phyloP scores from a whole-genome alignment of 208 protist genomes.

The Leishmania gerbilli region DNA sequence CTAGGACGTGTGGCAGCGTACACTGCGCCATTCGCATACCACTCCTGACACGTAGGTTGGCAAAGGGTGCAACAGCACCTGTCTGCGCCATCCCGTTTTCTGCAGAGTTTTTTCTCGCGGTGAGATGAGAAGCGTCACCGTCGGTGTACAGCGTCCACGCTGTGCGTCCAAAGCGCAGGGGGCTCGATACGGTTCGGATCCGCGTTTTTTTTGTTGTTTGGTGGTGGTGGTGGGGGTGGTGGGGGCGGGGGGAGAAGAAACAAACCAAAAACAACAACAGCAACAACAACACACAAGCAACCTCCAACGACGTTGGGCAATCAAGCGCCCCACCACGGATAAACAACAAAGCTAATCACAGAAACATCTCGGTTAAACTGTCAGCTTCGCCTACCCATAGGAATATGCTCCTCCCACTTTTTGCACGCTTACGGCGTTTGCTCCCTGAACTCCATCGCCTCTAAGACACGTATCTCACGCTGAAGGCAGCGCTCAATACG shows the following conservation, averaged over 20 bases:
- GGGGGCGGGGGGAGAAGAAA: no score
- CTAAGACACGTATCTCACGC: constrained; percentile 35
- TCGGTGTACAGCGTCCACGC: not conserved
- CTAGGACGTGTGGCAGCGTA: not conserved
- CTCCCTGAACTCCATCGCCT: not conserved
- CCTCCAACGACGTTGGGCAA: not conserved
- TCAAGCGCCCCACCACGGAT: not conserved
- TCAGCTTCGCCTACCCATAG: not conserved
- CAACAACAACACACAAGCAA: not conserved
- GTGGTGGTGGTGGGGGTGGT: no score
- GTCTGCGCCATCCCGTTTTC: not conserved
- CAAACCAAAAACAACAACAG: not conserved
- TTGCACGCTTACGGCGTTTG: not conserved
- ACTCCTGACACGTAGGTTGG: not conserved
- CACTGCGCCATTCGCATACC: not conserved
- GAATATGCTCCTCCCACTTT: not conserved
- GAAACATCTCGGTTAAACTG: not conserved
- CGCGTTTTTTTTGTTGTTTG: not conserved
- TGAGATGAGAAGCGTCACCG: not conserved
- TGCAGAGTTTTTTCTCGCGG: not conserved
- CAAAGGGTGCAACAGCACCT: not conserved
- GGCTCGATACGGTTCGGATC: not conserved
- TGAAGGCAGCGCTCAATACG: constrained; percentile 48
- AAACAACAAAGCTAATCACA: not conserved
- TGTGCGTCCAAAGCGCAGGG: not conserved